Evolutionary conservation across 768 basidiomycete species (phyloP), one percentile per base, ranked within the genome.

Genomic region (Rhizopogon vinicolor): DNA sequence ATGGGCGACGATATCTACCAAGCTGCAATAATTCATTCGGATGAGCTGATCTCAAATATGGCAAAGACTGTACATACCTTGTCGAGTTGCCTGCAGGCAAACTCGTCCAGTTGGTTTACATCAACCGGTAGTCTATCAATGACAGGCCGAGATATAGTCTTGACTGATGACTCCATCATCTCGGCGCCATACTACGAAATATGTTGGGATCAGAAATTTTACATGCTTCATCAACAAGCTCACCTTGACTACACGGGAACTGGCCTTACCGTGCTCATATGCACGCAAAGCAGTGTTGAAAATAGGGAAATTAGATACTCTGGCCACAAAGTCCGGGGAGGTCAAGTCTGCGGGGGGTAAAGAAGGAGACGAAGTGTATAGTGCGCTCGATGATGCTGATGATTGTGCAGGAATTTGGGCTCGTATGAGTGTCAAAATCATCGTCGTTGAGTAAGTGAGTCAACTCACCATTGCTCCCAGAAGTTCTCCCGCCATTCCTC

Each of bases 51-150:
- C 18, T 37, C 33, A 29, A 46, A 41, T 35, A 16, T 41, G 42
- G 19, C 51, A 33, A 46, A 40, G 51, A 58, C n/a, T 51, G 28
- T 14, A 77, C 86, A 64, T 59, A 93, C 89, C 68, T 84, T 79
- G 71, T 94, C 91, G 40, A 95, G 78, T 66, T 94, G 91, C 55
- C 91, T 79, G 65, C 89, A 91, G 2, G 93, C 92, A 69, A 93
- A 93, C 57, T 91, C 91, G 58, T 94, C 93, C 13, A 94, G 72
- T 62, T 85, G 83, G 57, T 79, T 82, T 28, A 89, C 85, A 55
- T 78, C 80, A 46, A 89, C 86, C 9, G 90, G 89, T 0, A 93
- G 75, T 28, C 87, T 80, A 54, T 89, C 82, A 50, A 93, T 87
- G 46, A 92, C 91, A 28, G 91, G 91, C 16, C 85, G 78, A 28